These are phyloP conservation scores for Blastocystis sp. DNA, from an alignment of 352 stramenopile species.

Conservation along the genomic window DNA sequence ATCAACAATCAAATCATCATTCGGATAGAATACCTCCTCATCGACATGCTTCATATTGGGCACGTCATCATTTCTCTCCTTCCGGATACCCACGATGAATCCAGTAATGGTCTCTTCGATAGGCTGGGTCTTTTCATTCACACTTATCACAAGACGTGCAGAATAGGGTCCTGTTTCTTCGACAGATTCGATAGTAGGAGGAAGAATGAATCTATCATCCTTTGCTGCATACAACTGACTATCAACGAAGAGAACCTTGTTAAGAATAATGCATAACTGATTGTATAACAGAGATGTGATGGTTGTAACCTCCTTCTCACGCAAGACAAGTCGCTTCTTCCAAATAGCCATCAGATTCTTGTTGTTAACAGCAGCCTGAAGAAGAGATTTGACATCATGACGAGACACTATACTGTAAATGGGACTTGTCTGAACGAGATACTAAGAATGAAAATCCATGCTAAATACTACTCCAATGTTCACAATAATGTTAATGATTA, in stretches of 20 bases:
- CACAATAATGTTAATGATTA: constrained; percentile 64
- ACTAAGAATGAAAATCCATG: not conserved
- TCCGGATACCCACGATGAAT: constrained; percentile 39
- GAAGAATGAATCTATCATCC: constrained; percentile 39
- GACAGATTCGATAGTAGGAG: constrained; percentile 8
- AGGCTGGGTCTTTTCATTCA: constrained; percentile 27
- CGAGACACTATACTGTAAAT: not conserved
- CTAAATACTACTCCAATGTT: constrained; percentile 1
- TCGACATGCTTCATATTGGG: constrained; percentile 50
- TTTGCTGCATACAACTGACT: constrained; percentile 45
- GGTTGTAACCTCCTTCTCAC: constrained; percentile 35
- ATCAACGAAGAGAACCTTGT: constrained; percentile 54
- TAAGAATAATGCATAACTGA: constrained; percentile 61
- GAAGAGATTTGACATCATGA: not conserved
- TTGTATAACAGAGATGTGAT: constrained; percentile 64
- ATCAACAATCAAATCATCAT: constrained; percentile 9
- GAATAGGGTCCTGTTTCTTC: not conserved
- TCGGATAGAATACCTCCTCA: constrained; percentile 30
- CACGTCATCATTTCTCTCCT: constrained; percentile 36
- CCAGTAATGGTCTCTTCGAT: constrained; percentile 37
- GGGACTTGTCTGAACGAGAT: constrained; percentile 13
- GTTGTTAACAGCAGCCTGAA: constrained; percentile 12
- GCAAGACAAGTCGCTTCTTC: constrained; percentile 46
- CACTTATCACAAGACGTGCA: not conserved
- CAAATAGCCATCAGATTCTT: constrained; percentile 40